phyloP scores from a whole-genome alignment of 306 rosid species.

The Corylus americana region DNA sequence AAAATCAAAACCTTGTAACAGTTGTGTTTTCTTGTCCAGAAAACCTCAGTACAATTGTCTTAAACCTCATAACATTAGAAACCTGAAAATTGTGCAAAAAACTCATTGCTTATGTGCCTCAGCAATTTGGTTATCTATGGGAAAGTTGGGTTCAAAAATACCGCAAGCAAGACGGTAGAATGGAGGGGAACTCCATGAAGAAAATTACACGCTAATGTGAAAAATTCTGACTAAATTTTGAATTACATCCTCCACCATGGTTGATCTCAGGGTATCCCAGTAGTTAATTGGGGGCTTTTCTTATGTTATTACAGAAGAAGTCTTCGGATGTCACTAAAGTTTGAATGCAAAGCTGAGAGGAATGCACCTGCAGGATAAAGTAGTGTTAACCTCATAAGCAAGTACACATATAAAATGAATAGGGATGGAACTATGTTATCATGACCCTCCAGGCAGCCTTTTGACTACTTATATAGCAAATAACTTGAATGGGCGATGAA shows the following conservation, averaged over 20 bases:
- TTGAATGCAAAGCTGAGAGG: constrained; percentile 69
- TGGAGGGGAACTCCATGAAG: constrained; percentile 22
- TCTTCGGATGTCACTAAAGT: constrained; percentile 81
- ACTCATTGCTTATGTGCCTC: constrained; percentile 24
- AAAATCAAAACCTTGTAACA: constrained; percentile 27
- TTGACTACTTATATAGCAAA: not conserved
- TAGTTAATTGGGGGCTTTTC: constrained; percentile 20
- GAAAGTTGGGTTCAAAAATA: constrained; percentile 2
- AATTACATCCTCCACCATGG: constrained; percentile 24
- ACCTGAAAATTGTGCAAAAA: constrained; percentile 27
- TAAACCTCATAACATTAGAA: constrained; percentile 19
- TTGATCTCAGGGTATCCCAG: constrained; percentile 30
- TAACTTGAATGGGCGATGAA: not conserved
- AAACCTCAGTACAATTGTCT: constrained; percentile 3
- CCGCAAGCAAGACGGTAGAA: constrained; percentile 26
- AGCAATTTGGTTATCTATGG: not conserved
- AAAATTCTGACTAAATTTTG: constrained; percentile 25
- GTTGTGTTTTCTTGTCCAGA: not conserved
- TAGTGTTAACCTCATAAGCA: constrained; percentile 26
- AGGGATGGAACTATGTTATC: constrained; percentile 10
- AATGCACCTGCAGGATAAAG: constrained; percentile 69
- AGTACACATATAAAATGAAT: constrained; percentile 1
- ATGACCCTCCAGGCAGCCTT: not conserved
- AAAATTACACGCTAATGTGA: constrained; percentile 28
- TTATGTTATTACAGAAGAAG: constrained; percentile 63